phyloP scores from a whole-genome alignment of 805 yeast genomes.

The Zygoascus ofunaensis region DNA sequence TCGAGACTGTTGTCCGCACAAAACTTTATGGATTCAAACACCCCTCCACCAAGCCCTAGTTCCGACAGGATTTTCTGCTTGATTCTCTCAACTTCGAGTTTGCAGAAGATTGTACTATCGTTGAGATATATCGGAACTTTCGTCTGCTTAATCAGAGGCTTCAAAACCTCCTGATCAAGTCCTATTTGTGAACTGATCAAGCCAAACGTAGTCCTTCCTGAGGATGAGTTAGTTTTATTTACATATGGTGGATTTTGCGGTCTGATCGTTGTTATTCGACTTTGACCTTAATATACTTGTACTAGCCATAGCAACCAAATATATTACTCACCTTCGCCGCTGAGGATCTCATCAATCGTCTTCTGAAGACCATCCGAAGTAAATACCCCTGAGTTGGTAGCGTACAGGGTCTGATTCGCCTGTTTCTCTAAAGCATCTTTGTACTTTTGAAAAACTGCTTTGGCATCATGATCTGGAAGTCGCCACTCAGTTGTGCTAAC shows the following conservation, averaged over 20 bases:
- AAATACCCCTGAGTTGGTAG: slow-evolving; percentile 1
- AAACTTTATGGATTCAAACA: neutral
- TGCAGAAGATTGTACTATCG: slow-evolving; percentile 5
- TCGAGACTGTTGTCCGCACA: slow-evolving; percentile 4
- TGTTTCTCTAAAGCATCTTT: neutral
- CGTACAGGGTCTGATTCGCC: neutral
- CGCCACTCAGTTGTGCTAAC: neutral
- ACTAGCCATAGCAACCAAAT: too few relatives aligned
- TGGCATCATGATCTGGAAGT: neutral
- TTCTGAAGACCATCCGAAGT: neutral
- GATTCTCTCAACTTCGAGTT: slow-evolving; percentile 8
- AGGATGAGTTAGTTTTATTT: too few relatives aligned
- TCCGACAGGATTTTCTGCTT: neutral
- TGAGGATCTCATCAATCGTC: neutral
- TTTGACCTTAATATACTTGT: too few relatives aligned
- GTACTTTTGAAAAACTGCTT: neutral
- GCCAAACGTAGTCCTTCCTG: slow-evolving; percentile 13
- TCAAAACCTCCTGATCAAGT: slow-evolving; percentile 9
- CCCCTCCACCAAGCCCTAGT: neutral
- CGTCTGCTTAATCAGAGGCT: slow-evolving; percentile 2
- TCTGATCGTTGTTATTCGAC: too few relatives aligned
- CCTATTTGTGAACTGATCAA: slow-evolving; percentile 11
- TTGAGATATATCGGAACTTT: neutral
- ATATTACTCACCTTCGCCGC: slow-evolving; percentile 1
- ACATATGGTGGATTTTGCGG: too few relatives aligned